Evolutionary conservation across 2,329 filamentous ascomycete genomes (phyloP).

Genomic region (Metarhizium guizhouense): DNA sequence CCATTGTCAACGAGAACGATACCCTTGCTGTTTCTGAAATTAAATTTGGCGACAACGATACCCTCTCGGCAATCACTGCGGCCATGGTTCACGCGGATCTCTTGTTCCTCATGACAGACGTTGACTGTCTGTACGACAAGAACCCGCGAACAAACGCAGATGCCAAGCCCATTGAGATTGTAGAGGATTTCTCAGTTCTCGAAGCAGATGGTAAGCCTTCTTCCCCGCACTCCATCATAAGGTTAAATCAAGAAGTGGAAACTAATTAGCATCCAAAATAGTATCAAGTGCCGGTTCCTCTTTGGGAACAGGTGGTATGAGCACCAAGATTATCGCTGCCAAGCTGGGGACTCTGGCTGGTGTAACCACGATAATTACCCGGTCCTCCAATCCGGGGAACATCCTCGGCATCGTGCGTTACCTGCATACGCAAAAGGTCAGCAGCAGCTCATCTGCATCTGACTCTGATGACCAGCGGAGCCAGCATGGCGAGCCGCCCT

Average conservation of each 20-base stretch:
- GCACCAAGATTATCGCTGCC: constrained; percentile 92
- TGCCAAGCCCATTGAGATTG: constrained; percentile 82
- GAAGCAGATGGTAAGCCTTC: constrained; percentile 61
- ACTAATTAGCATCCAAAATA: constrained; percentile 21
- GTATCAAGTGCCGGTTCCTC: constrained; percentile 84
- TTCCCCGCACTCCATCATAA: background rate
- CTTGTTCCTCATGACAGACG: constrained; percentile 97
- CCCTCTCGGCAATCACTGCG: constrained; percentile 88
- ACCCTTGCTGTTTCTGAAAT: constrained; percentile 95
- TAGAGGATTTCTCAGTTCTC: constrained; percentile 76
- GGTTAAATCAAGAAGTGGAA: background rate
- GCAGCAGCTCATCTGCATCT: constrained; percentile 4
- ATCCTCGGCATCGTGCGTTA: constrained; percentile 80
- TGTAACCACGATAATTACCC: constrained; percentile 91
- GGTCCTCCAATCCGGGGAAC: constrained; percentile 87
- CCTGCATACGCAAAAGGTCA: constrained; percentile 41
- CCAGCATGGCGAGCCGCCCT: constrained; percentile 11
- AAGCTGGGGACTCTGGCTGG: constrained; percentile 87
- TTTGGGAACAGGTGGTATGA: constrained; percentile 92
- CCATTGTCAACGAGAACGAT: constrained; percentile 98
- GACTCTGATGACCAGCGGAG: constrained; percentile 13
- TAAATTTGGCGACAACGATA: constrained; percentile 99
- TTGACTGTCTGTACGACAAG: constrained; percentile 94
- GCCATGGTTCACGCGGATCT: constrained; percentile 97
- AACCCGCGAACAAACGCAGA: constrained; percentile 82